Base-by-base conservation (phyloP, 331 rosid species). In the Quercus phellos region DNA sequence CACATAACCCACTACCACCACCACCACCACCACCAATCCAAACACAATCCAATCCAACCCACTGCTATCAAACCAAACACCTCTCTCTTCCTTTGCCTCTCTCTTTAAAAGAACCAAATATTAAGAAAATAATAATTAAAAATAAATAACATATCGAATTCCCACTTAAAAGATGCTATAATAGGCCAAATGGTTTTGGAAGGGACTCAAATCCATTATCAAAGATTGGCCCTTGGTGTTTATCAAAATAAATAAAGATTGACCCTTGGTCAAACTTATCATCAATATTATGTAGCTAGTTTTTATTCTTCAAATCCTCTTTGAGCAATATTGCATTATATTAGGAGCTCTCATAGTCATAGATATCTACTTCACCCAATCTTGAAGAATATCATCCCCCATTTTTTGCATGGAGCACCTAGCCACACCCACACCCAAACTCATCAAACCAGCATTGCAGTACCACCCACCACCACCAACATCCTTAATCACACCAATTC, bases 121-220 rank as follows among this genome's bases (percentile, higher is more conserved):
- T 75, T 30, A 74, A 46, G 63, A 76, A 74, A 60, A 80, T 51
- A 75, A 77, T 73, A 58, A 58, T 70, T 74, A 55, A 70, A 77
- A 24, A 4, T 10, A 1, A 32, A 7, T 13, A 79, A 64, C 53
- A 74, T 72, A n/a, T 14, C 67, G 55, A 79, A 70, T 73, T 76
- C 78, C 79, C 74, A 76, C 76, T 82, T 34, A 50, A 79, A 70
- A 30, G 43, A 73, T 76, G 87, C 82, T 88, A 92, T 50, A 90
- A 85, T 84, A 88, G 96, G 50, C 94, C 92, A 75, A 91, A 94
- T 27, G 97, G 99, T 77, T 94, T 94, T 11, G 96, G 97, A 73
- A 94, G 85, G 80, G 87, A 70, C 85, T 91, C 99, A 80, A 92
- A 92, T 79, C 98, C 97, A 24, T 84, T 84, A 78, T 92, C 99